These are phyloP conservation scores for Singerocomus inundabilis DNA, from an alignment of 1,284 basidiomycete species.

Conservation along the genomic window DNA sequence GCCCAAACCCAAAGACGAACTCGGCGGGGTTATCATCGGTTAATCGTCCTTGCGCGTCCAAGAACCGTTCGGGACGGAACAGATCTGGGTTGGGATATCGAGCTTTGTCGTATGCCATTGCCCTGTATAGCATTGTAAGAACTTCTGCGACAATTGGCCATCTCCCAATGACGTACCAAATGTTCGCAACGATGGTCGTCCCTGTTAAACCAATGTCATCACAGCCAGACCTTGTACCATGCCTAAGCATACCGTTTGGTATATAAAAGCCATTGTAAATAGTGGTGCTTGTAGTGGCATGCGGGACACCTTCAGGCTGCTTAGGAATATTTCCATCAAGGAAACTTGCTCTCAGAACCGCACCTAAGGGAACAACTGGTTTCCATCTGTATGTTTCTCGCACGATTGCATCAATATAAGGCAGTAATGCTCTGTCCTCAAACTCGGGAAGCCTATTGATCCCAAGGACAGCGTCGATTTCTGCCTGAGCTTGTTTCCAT, in stretches of 20 bases:
- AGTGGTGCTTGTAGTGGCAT: conserved; percentile 3
- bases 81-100: conserved; percentile 17
- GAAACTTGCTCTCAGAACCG: neutral
- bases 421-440: conserved; percentile 34
- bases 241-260: conserved; percentile 11
- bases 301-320: conserved; percentile 5
- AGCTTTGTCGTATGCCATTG: conserved; percentile 15
- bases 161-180: conserved; percentile 9
- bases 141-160: no score
- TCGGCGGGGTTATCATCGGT: conserved; percentile 12
- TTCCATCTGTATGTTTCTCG: conserved; percentile 35
- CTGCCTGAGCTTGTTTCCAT: conserved; percentile 34
- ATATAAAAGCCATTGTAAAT: conserved; percentile 17
- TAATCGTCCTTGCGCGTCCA: conserved; percentile 12
- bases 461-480: conserved; percentile 39
- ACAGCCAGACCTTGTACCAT: neutral
- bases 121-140: conserved; percentile 12
- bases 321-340: neutral
- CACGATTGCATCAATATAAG: conserved; percentile 38
- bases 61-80: conserved; percentile 22
- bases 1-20: conserved; percentile 21
- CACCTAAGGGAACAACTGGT: conserved; percentile 18
- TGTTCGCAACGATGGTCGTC: conserved; percentile 14
- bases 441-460: conserved; percentile 37
- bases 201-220: neutral